A percentile compares a stretch with the other conserved stretches of the same genome.
phyloP scores from a whole-genome alignment of 768 basidiomycete genomes.

The Cystofilobasidium bisporidii region DNA sequence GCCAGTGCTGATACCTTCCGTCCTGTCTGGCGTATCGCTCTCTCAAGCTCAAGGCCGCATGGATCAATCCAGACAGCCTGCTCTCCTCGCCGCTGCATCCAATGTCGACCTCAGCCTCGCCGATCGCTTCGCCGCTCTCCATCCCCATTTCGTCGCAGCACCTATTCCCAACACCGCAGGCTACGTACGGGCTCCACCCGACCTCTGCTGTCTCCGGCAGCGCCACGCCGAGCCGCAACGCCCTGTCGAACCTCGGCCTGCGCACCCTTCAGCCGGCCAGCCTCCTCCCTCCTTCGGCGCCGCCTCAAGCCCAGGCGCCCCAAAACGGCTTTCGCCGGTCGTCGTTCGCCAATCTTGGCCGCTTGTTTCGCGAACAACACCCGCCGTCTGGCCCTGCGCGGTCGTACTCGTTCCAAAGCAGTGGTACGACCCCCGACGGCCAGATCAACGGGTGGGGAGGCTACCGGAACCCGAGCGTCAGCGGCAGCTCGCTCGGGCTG shows the following conservation, averaged over 20 bases:
- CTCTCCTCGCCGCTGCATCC: not conserved
- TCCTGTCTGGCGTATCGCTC: not conserved
- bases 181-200: not conserved
- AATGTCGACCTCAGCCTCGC: not conserved
- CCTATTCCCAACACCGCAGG: not conserved
- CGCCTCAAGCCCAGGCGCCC: not conserved
- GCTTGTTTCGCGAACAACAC: not conserved
- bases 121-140: not conserved
- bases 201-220: not conserved
- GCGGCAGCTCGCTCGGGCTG: not conserved
- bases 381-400: not conserved
- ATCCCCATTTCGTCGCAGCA: not conserved
- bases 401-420: conserved; percentile 2
- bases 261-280: not conserved
- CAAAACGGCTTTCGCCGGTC: not conserved
- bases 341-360: conserved; percentile 3
- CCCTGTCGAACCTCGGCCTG: not conserved
- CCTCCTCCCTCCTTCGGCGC: not conserved
- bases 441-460: not conserved
- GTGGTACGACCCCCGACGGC: not conserved
- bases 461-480: not conserved
- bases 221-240: not conserved
- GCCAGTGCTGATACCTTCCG: not conserved
- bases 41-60: conserved; percentile 1
- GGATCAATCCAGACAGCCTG: conserved; percentile 7